Conservation (phyloP, 2,329 filamentous ascomycete species). For the Colletotrichum ledebouriae region DNA sequence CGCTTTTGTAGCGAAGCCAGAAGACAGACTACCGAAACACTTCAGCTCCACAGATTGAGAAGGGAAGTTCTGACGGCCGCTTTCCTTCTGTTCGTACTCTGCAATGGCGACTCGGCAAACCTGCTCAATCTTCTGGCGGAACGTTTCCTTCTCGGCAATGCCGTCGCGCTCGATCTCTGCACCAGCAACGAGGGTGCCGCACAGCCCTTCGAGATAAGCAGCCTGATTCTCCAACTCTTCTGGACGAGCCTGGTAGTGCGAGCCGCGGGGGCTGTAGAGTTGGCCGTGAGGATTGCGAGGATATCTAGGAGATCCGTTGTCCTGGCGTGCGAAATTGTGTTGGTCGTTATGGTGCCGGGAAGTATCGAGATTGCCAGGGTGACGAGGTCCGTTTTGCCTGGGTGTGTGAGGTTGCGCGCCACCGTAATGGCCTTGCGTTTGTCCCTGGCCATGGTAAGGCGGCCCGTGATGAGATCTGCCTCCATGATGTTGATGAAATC, state of each 20-base stretch:
- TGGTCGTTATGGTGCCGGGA: slow-evolving; percentile 28
- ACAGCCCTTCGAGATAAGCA: slow-evolving; percentile 63
- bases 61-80: slow-evolving; percentile 61
- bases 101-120: slow-evolving; percentile 73
- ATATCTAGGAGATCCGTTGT: slow-evolving; percentile 24
- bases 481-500: slow-evolving; percentile 11
- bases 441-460: slow-evolving; percentile 21
- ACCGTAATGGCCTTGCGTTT: slow-evolving; percentile 12
- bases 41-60: slow-evolving; percentile 73
- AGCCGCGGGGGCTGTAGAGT: slow-evolving; percentile 50
- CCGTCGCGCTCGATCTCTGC: slow-evolving; percentile 75
- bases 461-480: slow-evolving; percentile 13
- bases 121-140: slow-evolving; percentile 74
- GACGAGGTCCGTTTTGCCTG: slow-evolving; percentile 47
- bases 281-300: slow-evolving; percentile 44
- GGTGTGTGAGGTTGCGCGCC: slow-evolving; percentile 33
- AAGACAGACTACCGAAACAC: slow-evolving; percentile 86
- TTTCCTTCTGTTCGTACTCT: slow-evolving; percentile 61
- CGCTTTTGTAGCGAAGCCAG: slow-evolving; percentile 88
- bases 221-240: slow-evolving; percentile 65
- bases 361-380: slow-evolving; percentile 37
- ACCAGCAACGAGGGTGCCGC: slow-evolving; percentile 62
- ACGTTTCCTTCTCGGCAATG: slow-evolving; percentile 77
- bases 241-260: slow-evolving; percentile 49
- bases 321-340: slow-evolving; percentile 12